Evolutionary conservation across 2,329 filamentous ascomycete species (phyloP), one percentile per base, ranked within the genome.

Genomic region (Tolypocladium guangdongense): DNA sequence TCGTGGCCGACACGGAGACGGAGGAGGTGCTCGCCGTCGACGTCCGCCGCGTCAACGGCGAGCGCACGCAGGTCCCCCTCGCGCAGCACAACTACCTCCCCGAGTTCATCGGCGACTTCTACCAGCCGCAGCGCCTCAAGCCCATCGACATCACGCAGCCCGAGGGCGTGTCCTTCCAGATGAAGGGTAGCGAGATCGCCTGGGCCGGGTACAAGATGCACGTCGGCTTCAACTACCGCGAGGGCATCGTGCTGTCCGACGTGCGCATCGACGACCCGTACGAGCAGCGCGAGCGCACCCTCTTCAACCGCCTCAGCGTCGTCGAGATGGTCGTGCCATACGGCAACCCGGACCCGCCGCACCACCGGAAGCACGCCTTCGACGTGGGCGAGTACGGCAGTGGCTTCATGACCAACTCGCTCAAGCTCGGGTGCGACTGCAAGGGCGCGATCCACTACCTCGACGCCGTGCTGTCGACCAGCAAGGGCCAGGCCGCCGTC

Each of bases 321-420:
- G 80, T 79, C 54, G 86, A 89, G 64, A 89, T 89, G 86, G 78
- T 81, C 5, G 83, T 87, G 0, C 83, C 83, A 1, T 88, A 88
- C 58, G 82, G 75, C 3, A 83, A 87, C 58, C 80, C 80, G 6
- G 76, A 84, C 3, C 68, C 74, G 3, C 83, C 83, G 0, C 86
- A 81, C 64, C 81, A 82, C 38, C 74, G 81, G 37, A 88, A 87
- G 64, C 79, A 81, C 22, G 84, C 84, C 1, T 87, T 88, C 58
- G 84, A 88, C 58, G 78, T 87, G 43, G 84, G 84, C 4, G 82
- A 87, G 56, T 82, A 79, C 30, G 84, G 84, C 11, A 78, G 78
- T 7, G 84, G 84, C 2, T 74, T 81, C 56, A 83, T 78, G 58
- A 81, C 83, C 36, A 88, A 88, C 66, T 86, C 85, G 51, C 73